phyloP scores from a whole-genome alignment of 2,329 filamentous ascomycete species.

The Periconia sp. region DNA sequence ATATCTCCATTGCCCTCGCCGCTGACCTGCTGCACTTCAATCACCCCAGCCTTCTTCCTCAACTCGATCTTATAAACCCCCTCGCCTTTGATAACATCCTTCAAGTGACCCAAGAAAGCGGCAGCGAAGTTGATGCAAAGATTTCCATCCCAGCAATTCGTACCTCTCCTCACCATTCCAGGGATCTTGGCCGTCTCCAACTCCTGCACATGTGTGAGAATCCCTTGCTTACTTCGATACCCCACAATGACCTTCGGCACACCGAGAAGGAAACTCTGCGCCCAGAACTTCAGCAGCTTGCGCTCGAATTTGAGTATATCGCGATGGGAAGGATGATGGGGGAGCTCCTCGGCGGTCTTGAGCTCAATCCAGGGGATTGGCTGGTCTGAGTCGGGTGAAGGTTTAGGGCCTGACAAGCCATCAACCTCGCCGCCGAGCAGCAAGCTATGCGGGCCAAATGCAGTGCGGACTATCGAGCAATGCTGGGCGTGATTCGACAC shows the following conservation, averaged over 20 bases:
- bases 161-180: conserved; percentile 68
- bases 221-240: conserved; percentile 73
- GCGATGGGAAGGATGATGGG: conserved; percentile 52
- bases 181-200: conserved; percentile 80
- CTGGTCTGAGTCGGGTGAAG: conserved; percentile 7
- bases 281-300: conserved; percentile 95
- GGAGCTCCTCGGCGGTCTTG: conserved; percentile 80
- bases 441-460: conserved; percentile 73
- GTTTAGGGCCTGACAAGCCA: conserved; percentile 54
- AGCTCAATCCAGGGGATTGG: conserved; percentile 90
- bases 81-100: conserved; percentile 62
- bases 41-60: conserved; percentile 60
- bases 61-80: conserved; percentile 82
- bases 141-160: conserved; percentile 83
- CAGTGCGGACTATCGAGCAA: conserved; percentile 89
- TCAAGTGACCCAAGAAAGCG: conserved; percentile 74
- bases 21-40: conserved; percentile 72
- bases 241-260: conserved; percentile 91
- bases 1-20: conserved; percentile 78
- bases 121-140: conserved; percentile 89
- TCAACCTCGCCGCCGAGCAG: conserved; percentile 94
- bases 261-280: conserved; percentile 90
- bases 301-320: conserved; percentile 79
- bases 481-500: conserved; percentile 94
- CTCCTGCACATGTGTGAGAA: conserved; percentile 73